Evolutionary conservation across 1,284 basidiomycete genomes (phyloP), one percentile per base, ranked within the genome.

Genomic region (Exsudoporus floridanus): DNA sequence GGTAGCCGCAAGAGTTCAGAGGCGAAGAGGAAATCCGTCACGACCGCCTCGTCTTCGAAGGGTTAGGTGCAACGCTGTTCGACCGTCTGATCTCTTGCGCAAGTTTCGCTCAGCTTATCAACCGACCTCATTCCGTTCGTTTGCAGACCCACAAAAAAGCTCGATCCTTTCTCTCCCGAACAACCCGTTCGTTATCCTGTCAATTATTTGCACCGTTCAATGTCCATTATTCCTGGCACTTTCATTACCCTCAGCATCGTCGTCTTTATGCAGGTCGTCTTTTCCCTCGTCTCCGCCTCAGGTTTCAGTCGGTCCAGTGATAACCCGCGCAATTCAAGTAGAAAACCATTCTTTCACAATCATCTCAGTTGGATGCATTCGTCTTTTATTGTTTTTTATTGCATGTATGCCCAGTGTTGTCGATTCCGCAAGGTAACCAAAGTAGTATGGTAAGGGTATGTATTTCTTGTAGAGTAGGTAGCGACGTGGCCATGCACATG

Each of bases 1-100:
- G 66, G 63, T 21, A 52, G 58, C 44, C 68, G 65, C 46, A 66
- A 69, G 52, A 70, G 67, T 36, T 66, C 56, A 10, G 64, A 66
- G 9, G 38, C 53, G 38, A 70, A 58, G 54, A 65, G 63, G 47
- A 69, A 70, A 42, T 66, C 64, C 2, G 51, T 30, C 30, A 53
- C 36, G 49, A 65, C 61, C 21, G 64, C 60, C 12, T 69, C 64
- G 0, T 62, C 63, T 27, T 69, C 52, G 18, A 69, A 60, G 50
- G 58, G 54, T 41, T 65, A 65, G 47, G 13, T 43, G 13, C 18
- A 23, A 25, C 18, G 21, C 38, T 33, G 14, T 23, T 33, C 14
- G 33, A 49, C 44, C 21, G 19, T 54, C 52, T 66, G 37, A 64
- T 34, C 13, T 34, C 25, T 16, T 34, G 7, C 7, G 12, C 31